Percentiles rank a stretch among this genome's conserved stretches.
These are phyloP conservation scores for Aspergillus felis DNA, from an alignment of 2,329 filamentous ascomycete genomes.

Conservation along the genomic window DNA sequence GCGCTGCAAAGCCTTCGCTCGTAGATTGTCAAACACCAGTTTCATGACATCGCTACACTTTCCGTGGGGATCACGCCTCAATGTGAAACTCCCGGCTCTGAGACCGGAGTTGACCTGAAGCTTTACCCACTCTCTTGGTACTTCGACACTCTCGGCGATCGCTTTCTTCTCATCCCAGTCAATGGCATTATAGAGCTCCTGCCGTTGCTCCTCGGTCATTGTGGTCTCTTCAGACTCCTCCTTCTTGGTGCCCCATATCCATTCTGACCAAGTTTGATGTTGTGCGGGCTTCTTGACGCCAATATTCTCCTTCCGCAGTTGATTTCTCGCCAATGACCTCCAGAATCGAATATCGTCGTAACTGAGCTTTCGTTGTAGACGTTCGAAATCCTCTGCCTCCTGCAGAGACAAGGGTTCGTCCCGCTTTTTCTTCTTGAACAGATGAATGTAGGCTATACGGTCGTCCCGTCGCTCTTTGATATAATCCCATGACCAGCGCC, in stretches of 20 bases:
- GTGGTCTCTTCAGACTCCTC: constrained; percentile 72
- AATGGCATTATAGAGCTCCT: constrained; percentile 95
- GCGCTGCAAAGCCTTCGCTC: constrained; percentile 81
- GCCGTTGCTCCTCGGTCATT: constrained; percentile 92
- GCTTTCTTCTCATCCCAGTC: constrained; percentile 97
- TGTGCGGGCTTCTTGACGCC: constrained; percentile 69
- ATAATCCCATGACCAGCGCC: constrained; percentile 92
- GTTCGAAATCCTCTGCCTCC: constrained; percentile 69
- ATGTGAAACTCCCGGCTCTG: constrained; percentile 92
- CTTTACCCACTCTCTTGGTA: constrained; percentile 87
- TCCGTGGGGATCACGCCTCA: constrained; percentile 80
- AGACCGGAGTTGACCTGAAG: constrained; percentile 88
- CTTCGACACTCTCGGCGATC: constrained; percentile 79
- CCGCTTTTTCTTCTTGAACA: constrained; percentile 92
- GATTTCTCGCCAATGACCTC: constrained; percentile 88
- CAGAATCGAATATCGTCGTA: constrained; percentile 98
- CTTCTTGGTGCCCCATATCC: constrained; percentile 82
- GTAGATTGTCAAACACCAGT: constrained; percentile 91
- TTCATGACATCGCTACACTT: constrained; percentile 76
- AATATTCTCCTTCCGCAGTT: constrained; percentile 91
- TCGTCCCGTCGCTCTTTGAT: constrained; percentile 91
- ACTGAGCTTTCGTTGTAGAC: constrained; percentile 78
- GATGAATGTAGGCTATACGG: constrained; percentile 78
- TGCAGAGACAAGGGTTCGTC: constrained; percentile 63
- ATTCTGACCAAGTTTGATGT: constrained; percentile 84